Conservation (phyloP, 2,329 filamentous ascomycete genomes). For the Arthroderma uncinatum region DNA sequence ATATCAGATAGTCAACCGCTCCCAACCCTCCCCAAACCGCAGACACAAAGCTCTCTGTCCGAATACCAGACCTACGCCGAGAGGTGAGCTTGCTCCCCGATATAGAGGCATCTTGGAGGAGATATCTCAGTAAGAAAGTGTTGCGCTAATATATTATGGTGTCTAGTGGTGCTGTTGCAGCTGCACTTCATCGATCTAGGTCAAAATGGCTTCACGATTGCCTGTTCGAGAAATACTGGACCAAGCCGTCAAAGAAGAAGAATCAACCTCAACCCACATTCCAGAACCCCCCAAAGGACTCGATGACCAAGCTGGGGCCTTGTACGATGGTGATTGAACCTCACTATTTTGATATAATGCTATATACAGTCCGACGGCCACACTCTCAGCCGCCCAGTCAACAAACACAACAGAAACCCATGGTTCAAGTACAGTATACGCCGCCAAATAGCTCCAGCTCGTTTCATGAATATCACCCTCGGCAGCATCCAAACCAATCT, state of each 20-base stretch:
- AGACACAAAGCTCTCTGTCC: slow-evolving; percentile 35
- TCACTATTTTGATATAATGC: slow-evolving; percentile 49
- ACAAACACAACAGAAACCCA: slow-evolving; percentile 21
- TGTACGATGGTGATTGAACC: slow-evolving; percentile 52
- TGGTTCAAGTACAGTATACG: slow-evolving; percentile 36
- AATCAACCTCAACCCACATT: slow-evolving; percentile 35
- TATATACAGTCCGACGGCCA: slow-evolving; percentile 45
- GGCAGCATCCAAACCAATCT: slow-evolving; percentile 21
- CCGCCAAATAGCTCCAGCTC: slow-evolving; percentile 27
- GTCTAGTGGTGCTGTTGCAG: slow-evolving; percentile 44
- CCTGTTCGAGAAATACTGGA: slow-evolving; percentile 47
- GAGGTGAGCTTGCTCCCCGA: slow-evolving; percentile 28
- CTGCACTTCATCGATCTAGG: slow-evolving; percentile 49
- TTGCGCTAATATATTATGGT: slow-evolving; percentile 13
- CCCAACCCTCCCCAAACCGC: slow-evolving; percentile 43
- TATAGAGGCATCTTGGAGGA: background rate
- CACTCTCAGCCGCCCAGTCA: slow-evolving; percentile 25
- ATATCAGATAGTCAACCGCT: slow-evolving; percentile 44
- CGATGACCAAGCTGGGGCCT: slow-evolving; percentile 45
- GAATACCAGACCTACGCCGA: slow-evolving; percentile 52
- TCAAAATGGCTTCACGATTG: slow-evolving; percentile 46
- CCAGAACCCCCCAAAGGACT: slow-evolving; percentile 41
- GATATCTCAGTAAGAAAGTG: background rate
- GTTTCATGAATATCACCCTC: slow-evolving; percentile 34
- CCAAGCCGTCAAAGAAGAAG: slow-evolving; percentile 47